Evolutionary conservation across 768 basidiomycete genomes (phyloP).

Genomic region (Lactarius hatsudake): DNA sequence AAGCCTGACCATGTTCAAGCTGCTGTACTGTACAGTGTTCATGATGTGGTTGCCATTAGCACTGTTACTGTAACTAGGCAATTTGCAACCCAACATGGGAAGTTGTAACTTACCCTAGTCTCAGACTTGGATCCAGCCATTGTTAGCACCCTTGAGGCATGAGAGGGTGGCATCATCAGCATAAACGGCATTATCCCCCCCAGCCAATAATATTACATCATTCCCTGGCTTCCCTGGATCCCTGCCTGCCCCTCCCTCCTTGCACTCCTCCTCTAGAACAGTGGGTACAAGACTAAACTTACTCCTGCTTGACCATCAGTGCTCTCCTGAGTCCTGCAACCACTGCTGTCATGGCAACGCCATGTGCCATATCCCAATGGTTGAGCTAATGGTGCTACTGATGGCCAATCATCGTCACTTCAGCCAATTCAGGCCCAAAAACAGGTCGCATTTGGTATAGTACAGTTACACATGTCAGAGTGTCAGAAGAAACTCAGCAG

Average conservation of each 20-base stretch:
- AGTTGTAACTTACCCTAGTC: neutral
- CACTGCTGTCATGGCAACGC: neutral
- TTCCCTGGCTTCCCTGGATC: too few species aligned
- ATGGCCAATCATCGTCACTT: neutral
- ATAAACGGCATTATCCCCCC: too few species aligned
- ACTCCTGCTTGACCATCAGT: neutral
- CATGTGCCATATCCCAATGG: neutral
- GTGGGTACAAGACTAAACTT: too few species aligned
- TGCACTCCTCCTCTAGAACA: too few species aligned
- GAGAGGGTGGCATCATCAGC: too few species aligned
- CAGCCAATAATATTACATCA: too few species aligned
- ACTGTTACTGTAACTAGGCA: neutral
- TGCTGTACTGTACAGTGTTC: too few species aligned
- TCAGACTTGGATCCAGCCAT: too few species aligned
- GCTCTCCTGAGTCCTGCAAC: neutral
- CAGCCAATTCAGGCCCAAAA: neutral
- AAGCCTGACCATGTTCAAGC: too few species aligned
- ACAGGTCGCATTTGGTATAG: neutral
- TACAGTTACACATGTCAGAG: neutral
- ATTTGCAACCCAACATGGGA: neutral
- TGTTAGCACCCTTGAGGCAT: too few species aligned
- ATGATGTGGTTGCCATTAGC: neutral
- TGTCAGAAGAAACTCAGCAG: neutral
- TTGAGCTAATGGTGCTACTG: neutral
- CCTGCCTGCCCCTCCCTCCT: too few species aligned